Percentiles rank a stretch among this genome's conserved stretches.
Conservation (phyloP, 495 filamentous ascomycete genomes). For the Penicillium dipodomyicola region DNA sequence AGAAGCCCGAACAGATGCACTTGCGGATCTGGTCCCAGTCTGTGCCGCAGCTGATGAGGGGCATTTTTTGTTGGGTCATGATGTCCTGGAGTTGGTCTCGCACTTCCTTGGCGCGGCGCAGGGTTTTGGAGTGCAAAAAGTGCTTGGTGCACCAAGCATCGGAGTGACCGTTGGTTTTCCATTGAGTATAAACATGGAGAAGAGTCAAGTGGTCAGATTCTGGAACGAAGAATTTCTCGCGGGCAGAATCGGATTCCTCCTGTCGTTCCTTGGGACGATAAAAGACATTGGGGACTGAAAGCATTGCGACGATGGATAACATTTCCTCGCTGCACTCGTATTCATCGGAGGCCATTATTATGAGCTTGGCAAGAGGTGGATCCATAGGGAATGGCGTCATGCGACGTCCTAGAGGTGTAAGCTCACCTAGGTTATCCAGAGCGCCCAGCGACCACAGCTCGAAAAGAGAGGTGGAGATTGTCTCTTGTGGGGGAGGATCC, state of each 20-base stretch:
- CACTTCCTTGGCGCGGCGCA: slow-evolving; percentile 89
- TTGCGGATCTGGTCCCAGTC: slow-evolving; percentile 96
- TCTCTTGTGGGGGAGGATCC: slow-evolving; percentile 98
- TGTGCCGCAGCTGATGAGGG: slow-evolving; percentile 82
- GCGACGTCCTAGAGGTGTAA: slow-evolving; percentile 80
- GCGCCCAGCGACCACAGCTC: slow-evolving; percentile 97
- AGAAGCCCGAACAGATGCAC: slow-evolving; percentile 97
- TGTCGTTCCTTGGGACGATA: slow-evolving; percentile 96
- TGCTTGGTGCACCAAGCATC: slow-evolving; percentile 91
- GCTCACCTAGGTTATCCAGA: slow-evolving; percentile 86
- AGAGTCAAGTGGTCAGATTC: slow-evolving; percentile 97
- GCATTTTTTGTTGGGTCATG: slow-evolving; percentile 91
- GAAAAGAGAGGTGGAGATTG: slow-evolving; percentile 94
- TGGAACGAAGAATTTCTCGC: slow-evolving; percentile 98
- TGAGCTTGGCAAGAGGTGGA: slow-evolving; percentile 85
- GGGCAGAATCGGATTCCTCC: slow-evolving; percentile 91
- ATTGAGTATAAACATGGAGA: slow-evolving; percentile 93
- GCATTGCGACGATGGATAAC: slow-evolving; percentile 97
- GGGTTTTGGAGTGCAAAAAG: slow-evolving; percentile 88
- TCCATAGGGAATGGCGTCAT: slow-evolving; percentile 99
- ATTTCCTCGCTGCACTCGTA: slow-evolving; percentile 97
- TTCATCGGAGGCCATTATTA: slow-evolving; percentile 80
- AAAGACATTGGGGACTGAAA: slow-evolving; percentile 94
- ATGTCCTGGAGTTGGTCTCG: slow-evolving; percentile 91
- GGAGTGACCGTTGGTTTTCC: slow-evolving; percentile 85